phyloP scores from a whole-genome alignment of 768 basidiomycete species.

The Tricholomella constricta region DNA sequence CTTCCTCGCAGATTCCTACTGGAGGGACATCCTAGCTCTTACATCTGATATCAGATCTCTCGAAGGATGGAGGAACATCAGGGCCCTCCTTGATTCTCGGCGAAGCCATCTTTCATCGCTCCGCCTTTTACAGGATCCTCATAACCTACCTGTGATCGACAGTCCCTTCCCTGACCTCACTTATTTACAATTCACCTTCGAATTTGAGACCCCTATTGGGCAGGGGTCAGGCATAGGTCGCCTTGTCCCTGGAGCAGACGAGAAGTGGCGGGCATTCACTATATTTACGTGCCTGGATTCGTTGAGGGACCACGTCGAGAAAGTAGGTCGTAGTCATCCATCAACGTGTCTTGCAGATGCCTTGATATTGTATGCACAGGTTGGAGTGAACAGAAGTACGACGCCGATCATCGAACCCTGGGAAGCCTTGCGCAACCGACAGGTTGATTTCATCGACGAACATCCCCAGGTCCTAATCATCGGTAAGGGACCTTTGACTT shows the following conservation, averaged over 20 bases:
- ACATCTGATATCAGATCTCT: slow-evolving; percentile 15
- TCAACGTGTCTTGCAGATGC: background rate
- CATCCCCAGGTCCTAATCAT: slow-evolving; percentile 58
- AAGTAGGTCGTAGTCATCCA: slow-evolving; percentile 33
- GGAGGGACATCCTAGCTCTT: slow-evolving; percentile 17
- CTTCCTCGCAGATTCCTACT: slow-evolving; percentile 10
- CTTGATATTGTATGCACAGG: background rate
- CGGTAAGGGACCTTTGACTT: slow-evolving; percentile 28
- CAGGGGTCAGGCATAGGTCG: slow-evolving; percentile 46
- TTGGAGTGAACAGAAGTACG: slow-evolving; percentile 10
- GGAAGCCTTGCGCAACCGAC: slow-evolving; percentile 41
- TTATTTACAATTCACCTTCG: slow-evolving; percentile 31
- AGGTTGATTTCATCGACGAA: slow-evolving; percentile 44
- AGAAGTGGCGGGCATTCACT: slow-evolving; percentile 56
- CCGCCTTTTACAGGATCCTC: slow-evolving; percentile 5
- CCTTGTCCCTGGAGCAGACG: slow-evolving; percentile 46
- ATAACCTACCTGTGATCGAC: slow-evolving; percentile 8
- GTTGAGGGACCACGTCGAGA: slow-evolving; percentile 46
- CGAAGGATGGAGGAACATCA: slow-evolving; percentile 10
- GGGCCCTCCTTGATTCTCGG: slow-evolving; percentile 5
- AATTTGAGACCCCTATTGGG: slow-evolving; percentile 49
- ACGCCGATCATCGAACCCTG: slow-evolving; percentile 29
- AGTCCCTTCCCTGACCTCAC: slow-evolving; percentile 13
- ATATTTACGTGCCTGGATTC: slow-evolving; percentile 53
- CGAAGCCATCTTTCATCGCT: slow-evolving; percentile 1